Percentiles rank a stretch among this genome's conserved stretches.
Conservation (phyloP, 2,329 filamentous ascomycete species). For the Arthroderma uncinatum region DNA sequence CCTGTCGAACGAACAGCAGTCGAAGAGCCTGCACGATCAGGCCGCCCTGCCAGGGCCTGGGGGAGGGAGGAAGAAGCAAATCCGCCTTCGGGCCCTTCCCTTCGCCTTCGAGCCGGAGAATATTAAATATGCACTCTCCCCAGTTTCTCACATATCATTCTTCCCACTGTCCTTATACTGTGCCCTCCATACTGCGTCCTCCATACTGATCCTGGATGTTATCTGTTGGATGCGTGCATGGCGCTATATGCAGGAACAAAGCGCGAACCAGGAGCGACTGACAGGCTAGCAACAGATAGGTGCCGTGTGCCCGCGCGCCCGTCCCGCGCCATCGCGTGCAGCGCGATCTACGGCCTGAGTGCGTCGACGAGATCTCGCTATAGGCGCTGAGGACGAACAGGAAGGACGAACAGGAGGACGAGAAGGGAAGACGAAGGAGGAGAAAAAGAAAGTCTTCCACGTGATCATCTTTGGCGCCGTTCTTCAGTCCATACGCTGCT, state of each 20-base stretch:
- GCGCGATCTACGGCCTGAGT: background rate
- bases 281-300: background rate
- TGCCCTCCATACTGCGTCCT: too few species aligned
- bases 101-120: too few species aligned
- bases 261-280: background rate
- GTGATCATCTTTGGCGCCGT: background rate
- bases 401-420: background rate
- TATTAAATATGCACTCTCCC: too few species aligned
- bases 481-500: background rate
- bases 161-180: too few species aligned
- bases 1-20: background rate
- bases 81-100: too few species aligned
- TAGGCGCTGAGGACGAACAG: background rate
- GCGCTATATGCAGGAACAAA: constrained; percentile 2
- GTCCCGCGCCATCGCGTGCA: background rate
- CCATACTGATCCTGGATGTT: background rate
- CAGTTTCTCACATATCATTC: too few species aligned
- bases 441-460: background rate
- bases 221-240: background rate
- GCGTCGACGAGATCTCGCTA: background rate
- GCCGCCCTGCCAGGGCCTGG: too few species aligned
- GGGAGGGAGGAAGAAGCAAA: background rate
- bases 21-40: background rate
- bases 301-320: background rate
- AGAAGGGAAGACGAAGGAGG: background rate